Conservation (phyloP, 805 yeast genomes). For the Lipomyces japonicus region DNA sequence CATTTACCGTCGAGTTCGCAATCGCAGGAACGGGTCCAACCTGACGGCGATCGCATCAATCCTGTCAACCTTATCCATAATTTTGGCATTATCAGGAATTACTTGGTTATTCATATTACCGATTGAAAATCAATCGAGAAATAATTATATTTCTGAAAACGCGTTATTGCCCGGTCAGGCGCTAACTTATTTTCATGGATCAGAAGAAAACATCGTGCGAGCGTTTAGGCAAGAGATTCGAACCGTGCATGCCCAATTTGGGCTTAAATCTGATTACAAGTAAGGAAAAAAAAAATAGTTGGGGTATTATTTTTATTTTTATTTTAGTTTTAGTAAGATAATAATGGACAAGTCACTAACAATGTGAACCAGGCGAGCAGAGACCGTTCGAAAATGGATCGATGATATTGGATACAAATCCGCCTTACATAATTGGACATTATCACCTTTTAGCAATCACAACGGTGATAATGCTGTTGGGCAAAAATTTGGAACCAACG, state of each 20-base stretch:
- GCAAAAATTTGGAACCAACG: conserved; percentile 44
- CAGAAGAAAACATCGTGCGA: conserved; percentile 88
- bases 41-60: conserved; percentile 4
- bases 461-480: no score
- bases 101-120: conserved; percentile 63
- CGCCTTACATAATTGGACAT: conserved; percentile 42
- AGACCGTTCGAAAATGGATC: conserved; percentile 55
- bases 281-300: background rate
- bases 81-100: conserved; percentile 40
- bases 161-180: conserved; percentile 98
- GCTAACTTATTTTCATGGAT: conserved; percentile 81
- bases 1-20: no score
- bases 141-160: conserved; percentile 88
- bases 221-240: conserved; percentile 70
- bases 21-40: no score
- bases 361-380: conserved; percentile 43
- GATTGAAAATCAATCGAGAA: conserved; percentile 71
- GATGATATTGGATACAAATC: conserved; percentile 70
- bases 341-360: conserved; percentile 5
- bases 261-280: conserved; percentile 23
- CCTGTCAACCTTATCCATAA: conserved; percentile 7
- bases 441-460: conserved; percentile 31
- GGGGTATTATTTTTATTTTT: background rate
- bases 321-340: background rate
- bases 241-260: conserved; percentile 33